Evolutionary conservation across 768 basidiomycete species (phyloP).

Genomic region (Mrakia blollopis): DNA sequence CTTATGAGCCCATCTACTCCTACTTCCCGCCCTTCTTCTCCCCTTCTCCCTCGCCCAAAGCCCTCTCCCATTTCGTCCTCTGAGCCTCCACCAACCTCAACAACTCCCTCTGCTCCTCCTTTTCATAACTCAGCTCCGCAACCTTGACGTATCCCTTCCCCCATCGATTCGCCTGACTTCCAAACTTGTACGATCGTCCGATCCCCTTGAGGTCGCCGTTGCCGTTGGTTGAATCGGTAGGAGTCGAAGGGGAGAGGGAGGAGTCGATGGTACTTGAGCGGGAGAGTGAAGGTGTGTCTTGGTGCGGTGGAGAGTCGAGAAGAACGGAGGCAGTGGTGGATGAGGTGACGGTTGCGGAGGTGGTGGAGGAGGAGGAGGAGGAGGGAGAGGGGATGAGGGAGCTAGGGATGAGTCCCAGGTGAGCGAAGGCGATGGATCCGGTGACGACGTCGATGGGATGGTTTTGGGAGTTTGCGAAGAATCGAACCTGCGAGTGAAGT

Average conservation of each 20-base stretch:
- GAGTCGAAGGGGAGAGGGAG: background rate
- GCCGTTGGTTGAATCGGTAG: background rate
- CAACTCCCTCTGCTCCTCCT: conserved; percentile 40
- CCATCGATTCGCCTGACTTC: conserved; percentile 31
- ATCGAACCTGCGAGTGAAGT: conserved; percentile 42
- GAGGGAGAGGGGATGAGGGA: conserved; percentile 45
- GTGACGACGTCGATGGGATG: conserved; percentile 61
- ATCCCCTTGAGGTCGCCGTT: too few relatives aligned
- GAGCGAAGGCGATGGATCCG: conserved; percentile 62
- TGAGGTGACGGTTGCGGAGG: background rate
- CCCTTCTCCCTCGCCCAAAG: conserved; percentile 15
- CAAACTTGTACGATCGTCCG: conserved; percentile 25
- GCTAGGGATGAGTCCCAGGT: conserved; percentile 61
- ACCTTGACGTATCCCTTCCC: conserved; percentile 22
- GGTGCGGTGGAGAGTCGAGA: too few relatives aligned
- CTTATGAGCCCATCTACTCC: background rate
- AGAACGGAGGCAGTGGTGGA: too few relatives aligned
- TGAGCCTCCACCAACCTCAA: conserved; percentile 32
- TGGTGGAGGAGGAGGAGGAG: background rate
- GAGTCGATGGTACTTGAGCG: background rate
- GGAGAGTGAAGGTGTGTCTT: conserved; percentile 37
- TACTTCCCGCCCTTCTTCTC: too few relatives aligned
- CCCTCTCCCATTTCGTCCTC: conserved; percentile 28
- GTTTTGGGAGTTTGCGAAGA: conserved; percentile 54
- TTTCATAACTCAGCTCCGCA: conserved; percentile 38